Conservation (phyloP, 2,329 filamentous ascomycete species). For the Scopulariopsis brevicaulis region DNA sequence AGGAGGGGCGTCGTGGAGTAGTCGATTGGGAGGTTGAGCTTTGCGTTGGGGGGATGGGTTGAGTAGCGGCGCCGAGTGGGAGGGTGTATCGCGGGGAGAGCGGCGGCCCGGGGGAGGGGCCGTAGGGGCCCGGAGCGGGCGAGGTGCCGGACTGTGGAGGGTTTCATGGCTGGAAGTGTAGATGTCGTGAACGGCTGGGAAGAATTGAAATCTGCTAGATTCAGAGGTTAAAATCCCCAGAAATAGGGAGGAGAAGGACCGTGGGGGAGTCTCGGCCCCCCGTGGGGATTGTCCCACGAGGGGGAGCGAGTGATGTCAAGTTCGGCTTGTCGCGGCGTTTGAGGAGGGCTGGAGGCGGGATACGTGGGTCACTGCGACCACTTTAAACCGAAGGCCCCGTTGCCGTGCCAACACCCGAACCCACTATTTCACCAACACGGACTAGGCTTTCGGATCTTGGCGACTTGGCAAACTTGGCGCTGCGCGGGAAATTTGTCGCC, state of each 20-base stretch:
- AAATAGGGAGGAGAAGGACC: neutral
- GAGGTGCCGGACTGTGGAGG: neutral
- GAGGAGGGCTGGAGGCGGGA: neutral
- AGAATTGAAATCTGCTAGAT: neutral
- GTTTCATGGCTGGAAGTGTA: neutral
- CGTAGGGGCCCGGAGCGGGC: neutral
- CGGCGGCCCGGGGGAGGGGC: neutral
- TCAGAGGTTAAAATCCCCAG: neutral
- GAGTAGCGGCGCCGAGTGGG: slow-evolving; percentile 27
- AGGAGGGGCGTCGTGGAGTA: slow-evolving; percentile 75
- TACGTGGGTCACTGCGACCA: slow-evolving; percentile 1
- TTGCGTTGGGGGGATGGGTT: slow-evolving; percentile 45
- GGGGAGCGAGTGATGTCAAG: slow-evolving; percentile 1
- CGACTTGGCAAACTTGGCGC: neutral
- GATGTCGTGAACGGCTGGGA: neutral
- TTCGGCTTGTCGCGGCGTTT: slow-evolving; percentile 3
- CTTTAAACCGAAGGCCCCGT: slow-evolving; percentile 6
- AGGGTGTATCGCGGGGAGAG: slow-evolving; percentile 5
- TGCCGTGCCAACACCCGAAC: slow-evolving; percentile 3
- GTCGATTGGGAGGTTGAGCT: slow-evolving; percentile 77
- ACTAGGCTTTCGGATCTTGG: neutral
- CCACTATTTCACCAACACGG: neutral
- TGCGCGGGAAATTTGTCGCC: neutral
- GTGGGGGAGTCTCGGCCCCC: neutral
- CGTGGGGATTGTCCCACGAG: neutral